These are phyloP conservation scores for Penicillium samsonianum DNA, from an alignment of 495 filamentous ascomycete genomes.

Conservation along the genomic window DNA sequence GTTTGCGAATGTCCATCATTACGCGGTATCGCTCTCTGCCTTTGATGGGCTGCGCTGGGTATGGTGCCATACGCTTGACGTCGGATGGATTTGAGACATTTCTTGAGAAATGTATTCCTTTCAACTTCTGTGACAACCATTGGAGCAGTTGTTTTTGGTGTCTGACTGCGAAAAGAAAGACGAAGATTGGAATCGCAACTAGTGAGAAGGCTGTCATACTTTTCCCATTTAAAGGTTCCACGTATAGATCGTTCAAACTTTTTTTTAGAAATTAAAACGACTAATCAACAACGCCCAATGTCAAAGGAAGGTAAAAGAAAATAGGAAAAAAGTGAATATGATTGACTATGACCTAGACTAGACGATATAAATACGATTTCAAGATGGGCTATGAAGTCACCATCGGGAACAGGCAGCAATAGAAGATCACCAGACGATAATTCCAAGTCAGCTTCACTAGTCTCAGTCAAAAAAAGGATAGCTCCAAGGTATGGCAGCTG, in stretches of 20 bases:
- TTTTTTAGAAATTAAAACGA: constrained; percentile 3
- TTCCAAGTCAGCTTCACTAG: constrained; percentile 20
- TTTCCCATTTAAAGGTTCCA: constrained; percentile 18
- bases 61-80: constrained; percentile 42
- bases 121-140: constrained; percentile 17
- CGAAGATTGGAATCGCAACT: constrained; percentile 34
- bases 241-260: background rate
- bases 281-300: constrained; percentile 2
- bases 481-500: constrained; percentile 17
- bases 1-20: constrained; percentile 56
- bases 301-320: constrained; percentile 16
- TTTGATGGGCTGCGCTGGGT: constrained; percentile 47
- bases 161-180: constrained; percentile 48
- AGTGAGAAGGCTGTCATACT: constrained; percentile 42
- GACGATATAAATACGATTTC: constrained; percentile 19
- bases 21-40: constrained; percentile 49
- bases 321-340: constrained; percentile 18
- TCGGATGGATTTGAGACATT: constrained; percentile 28
- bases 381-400: constrained; percentile 18
- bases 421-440: constrained; percentile 16
- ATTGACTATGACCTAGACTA: constrained; percentile 12
- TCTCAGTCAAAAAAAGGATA: constrained; percentile 18
- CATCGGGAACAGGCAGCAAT: constrained; percentile 16
- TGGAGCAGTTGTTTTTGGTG: constrained; percentile 38
- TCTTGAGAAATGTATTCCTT: constrained; percentile 15